phyloP scores from a whole-genome alignment of 495 filamentous ascomycete genomes.

The Hyaloscypha bicolor region DNA sequence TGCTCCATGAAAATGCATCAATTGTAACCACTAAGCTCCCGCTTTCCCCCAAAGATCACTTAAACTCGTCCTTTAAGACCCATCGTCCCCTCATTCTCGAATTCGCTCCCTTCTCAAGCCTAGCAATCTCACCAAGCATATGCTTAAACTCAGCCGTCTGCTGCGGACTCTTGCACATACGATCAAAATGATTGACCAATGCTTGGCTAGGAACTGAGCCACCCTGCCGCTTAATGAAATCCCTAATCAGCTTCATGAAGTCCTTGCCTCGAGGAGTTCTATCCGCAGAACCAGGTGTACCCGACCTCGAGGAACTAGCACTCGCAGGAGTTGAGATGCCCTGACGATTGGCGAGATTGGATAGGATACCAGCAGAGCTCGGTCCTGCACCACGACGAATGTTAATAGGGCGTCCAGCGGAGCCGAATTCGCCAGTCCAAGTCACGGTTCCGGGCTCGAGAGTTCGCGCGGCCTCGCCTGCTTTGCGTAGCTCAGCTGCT shows the following conservation, averaged over 20 bases:
- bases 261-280: constrained; percentile 43
- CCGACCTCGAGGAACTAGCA: constrained; percentile 37
- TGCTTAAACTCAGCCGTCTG: constrained; percentile 50
- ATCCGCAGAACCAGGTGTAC: constrained; percentile 29
- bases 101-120: constrained; percentile 49
- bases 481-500: constrained; percentile 69
- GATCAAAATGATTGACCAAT: constrained; percentile 75
- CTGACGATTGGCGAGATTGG: constrained; percentile 60
- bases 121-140: constrained; percentile 55
- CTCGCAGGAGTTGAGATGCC: constrained; percentile 40
- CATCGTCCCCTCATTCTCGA: constrained; percentile 59
- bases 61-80: constrained; percentile 64
- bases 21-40: background rate
- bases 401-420: constrained; percentile 59
- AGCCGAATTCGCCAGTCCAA: constrained; percentile 86
- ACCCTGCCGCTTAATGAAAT: constrained; percentile 71
- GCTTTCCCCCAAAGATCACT: constrained; percentile 17
- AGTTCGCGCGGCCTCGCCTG: constrained; percentile 68
- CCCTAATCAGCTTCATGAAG: constrained; percentile 73
- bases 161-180: constrained; percentile 45
- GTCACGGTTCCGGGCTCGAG: constrained; percentile 84
- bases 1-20: background rate
- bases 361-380: constrained; percentile 58
- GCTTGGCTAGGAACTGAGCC: constrained; percentile 72
- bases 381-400: constrained; percentile 38